phyloP scores from a whole-genome alignment of 1,284 basidiomycete genomes.

The Cutaneotrichosporon curvatum region DNA sequence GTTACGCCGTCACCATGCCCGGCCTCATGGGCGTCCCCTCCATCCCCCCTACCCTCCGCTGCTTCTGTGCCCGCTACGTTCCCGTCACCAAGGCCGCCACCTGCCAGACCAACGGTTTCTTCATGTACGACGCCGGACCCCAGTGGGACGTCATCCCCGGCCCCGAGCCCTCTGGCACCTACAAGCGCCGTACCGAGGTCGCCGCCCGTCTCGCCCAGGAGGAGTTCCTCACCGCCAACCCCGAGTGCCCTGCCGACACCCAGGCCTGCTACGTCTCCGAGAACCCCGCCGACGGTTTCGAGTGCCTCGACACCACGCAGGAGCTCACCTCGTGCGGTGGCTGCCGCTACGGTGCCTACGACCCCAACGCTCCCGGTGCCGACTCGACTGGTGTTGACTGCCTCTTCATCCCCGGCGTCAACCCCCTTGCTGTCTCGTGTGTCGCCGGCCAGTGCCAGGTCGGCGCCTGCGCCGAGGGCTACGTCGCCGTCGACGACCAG shows the following conservation, averaged over 20 bases:
- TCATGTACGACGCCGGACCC: background rate
- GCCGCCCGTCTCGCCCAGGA: background rate
- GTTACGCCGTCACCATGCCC: background rate
- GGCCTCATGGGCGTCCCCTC: background rate
- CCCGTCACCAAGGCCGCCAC: too few relatives aligned
- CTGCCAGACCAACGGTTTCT: background rate
- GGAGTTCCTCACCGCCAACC: background rate
- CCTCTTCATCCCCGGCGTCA: slow-evolving; percentile 5
- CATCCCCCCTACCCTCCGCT: background rate
- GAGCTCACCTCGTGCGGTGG: slow-evolving; percentile 25
- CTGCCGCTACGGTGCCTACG: slow-evolving; percentile 8
- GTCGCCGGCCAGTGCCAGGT: slow-evolving; percentile 8
- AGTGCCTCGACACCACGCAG: slow-evolving; percentile 19
- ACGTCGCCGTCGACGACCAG: slow-evolving; percentile 1
- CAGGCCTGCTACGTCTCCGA: background rate
- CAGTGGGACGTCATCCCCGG: background rate
- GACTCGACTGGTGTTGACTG: slow-evolving; percentile 18
- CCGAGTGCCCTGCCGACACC: slow-evolving; percentile 1
- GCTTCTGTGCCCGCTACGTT: background rate
- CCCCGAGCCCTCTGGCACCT: background rate
- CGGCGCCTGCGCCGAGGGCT: slow-evolving; percentile 10
- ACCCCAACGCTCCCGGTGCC: background rate
- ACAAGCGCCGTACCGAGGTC: background rate
- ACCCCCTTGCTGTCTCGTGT: slow-evolving; percentile 12
- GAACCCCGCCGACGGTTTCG: background rate